Evolutionary conservation across 106 monocot genomes (phyloP), one percentile per base, ranked within the genome.

Genomic region (Ottelia alismoides): DNA sequence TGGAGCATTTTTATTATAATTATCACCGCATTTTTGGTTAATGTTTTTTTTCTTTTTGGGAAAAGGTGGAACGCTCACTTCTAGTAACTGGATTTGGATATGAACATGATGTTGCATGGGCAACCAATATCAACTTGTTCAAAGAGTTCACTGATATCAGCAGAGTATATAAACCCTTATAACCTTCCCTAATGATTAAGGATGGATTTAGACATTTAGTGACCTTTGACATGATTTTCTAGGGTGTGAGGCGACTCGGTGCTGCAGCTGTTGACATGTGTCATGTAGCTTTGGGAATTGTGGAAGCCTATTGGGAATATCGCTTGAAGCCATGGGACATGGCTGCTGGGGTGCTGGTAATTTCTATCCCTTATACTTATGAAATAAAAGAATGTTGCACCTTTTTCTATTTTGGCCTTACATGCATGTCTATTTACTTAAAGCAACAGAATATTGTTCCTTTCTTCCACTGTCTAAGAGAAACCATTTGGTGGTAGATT

Each of bases 281-380:
- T 45, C 98, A 98, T 63, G 98, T 98, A 31, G 85, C 85, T 51
- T 62, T 98, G 12, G 98, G 98, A 47, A 90, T 98, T 64, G 76
- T 77, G 1, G 98, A 98, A 65, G 76, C 77, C 25, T 98, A 83
- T 53, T 98, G 98, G 98, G 98, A 98, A 61, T 98, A 90, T 72
- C 85, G 90, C 23, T 72, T 98, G n/a, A 98, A 98, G 62, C 98
- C 98, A 54, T 98, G 98, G 98, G 98, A 98, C 24, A 82, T 98
- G 98, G 98, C 98, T 67, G 98, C 98, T 72, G 98, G 98, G 31
- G 90, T 86, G 60, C 62, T 96, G 81, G 96, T 96, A 89, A 70
- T 53, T n/a, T n/a, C n/a, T n/a, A n/a, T n/a, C n/a, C n/a, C n/a
- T n/a, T n/a, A n/a, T n/a, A n/a, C n/a, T n/a, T n/a, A n/a, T n/a